Base-by-base conservation (phyloP, 768 basidiomycete genomes). In the Hortiboletus flavorubellus region DNA sequence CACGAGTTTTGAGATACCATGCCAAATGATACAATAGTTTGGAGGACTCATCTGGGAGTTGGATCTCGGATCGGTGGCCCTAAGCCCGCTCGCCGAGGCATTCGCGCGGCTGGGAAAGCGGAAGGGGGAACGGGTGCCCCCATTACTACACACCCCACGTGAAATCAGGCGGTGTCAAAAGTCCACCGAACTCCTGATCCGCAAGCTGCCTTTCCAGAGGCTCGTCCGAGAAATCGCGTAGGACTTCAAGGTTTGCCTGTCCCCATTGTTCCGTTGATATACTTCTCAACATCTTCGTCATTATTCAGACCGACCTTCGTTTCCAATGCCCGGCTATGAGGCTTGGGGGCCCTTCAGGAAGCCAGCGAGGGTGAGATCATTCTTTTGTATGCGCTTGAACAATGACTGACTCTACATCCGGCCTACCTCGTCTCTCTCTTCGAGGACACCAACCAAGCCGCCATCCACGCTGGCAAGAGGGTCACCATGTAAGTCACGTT, bases 221-320 rank as follows among this genome's bases (percentile, higher is more conserved):
- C 88, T 96, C 55, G 93, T 95, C 61, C 88, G 89, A 73, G 93
- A 96, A 75, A 95, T 96, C 61, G 93, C 93, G 33, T 93, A 94
- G 75, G 93, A 94, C 68, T 93, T 94, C 82, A 95, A 93, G 82
- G 80, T 78, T 23, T 30, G 72, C 65, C 29, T 30, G 5, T 35
- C 16, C 2, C 46, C 18, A 0, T 34, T 2, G 5, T 12, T 14
- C 43, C 2, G 39, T 51, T 5, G 30, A 30, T 21, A 0, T 16
- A 0, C 29, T 14, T 34, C 16, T 45, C 52, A 16, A 30, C 15
- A 3, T 53, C 7, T 40, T 33, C 47, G 39, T 43, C 39, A 34
- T 46, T 30, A 16, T 49, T 10, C 58, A 89, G 90, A 89, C 87
- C 55, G 89, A 91, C 66, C 82, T 96, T 53, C 91, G 93, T 60